Evolutionary conservation across 805 yeast species (phyloP), one percentile per base, ranked within the genome.

Genomic region (Ogataea allantospora): DNA sequence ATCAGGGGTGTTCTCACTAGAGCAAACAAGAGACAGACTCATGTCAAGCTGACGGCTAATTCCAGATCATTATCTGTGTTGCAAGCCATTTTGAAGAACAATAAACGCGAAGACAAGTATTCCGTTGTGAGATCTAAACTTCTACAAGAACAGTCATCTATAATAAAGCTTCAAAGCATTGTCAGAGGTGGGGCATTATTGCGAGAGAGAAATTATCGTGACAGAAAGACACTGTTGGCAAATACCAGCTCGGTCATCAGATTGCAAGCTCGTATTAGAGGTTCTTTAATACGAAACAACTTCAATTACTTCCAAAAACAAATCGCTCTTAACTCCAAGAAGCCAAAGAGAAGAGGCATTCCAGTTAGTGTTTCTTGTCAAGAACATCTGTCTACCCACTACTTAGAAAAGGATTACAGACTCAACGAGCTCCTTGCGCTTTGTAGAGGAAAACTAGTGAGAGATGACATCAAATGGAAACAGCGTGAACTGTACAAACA

Each of bases 1-100:
- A 60, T 73, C 6, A 68, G 86, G 56, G 85, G 86, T 7, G 56
- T 62, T 8, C 26, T 67, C n/a, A 31, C 50, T 2, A 53, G 66
- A 43, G 43, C 42, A 8, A 54, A 38, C 11, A 58, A 30, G 66
- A 54, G 46, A 22, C 27, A 42, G 11, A 45, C 45, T 10, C 46
- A 30, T 8, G 32, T 22, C 5, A 43, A 34, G 10, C 35, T 51
- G 1, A 28, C 37, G 7, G 43, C 44, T 17, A 44, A 50, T 47
- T 53, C 58, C 31, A 43, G 51, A 22, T 66, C 65, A 3, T 49
- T 71, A 2, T 55, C 68, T 6, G 54, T 53, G 2, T 51, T 76
- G 14, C 77, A 73, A 51, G 55, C 75, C 1, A 44, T 64, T 13
- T 51, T 65, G 15, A 60, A 70, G 37, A 53, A 58, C 30, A 48